phyloP scores from a whole-genome alignment of 495 filamentous ascomycete species.

The Aspergillus avenaceus region DNA sequence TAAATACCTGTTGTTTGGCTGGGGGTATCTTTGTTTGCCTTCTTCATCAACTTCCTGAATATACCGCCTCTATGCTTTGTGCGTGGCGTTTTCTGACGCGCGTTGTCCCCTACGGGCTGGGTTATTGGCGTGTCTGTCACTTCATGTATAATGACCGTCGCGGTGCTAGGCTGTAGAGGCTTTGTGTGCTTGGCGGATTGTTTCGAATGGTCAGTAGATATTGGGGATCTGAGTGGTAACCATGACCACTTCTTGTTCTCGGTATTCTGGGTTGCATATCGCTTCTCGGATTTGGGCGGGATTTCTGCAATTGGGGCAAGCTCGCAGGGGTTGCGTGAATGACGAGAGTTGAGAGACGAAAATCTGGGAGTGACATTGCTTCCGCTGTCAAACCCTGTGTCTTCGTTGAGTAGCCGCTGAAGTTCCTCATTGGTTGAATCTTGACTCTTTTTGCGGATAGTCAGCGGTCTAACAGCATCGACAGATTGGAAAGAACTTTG shows the following conservation, averaged over 20 bases:
- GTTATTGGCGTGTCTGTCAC: background rate
- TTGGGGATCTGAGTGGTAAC: conserved; percentile 58
- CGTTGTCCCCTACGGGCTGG: conserved; percentile 2
- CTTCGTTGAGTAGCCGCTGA: conserved; percentile 1
- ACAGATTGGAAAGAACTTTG: conserved; percentile 36
- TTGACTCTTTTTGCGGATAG: conserved; percentile 49
- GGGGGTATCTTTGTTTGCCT: conserved; percentile 18
- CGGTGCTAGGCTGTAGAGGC: conserved; percentile 22
- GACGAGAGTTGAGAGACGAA: conserved; percentile 16
- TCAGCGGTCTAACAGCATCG: conserved; percentile 45
- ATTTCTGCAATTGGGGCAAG: conserved; percentile 31
- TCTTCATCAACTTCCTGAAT: conserved; percentile 32
- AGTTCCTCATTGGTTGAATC: background rate
- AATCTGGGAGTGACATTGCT: background rate
- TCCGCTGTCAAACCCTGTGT: background rate
- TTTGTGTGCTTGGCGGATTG: conserved; percentile 14
- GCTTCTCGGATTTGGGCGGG: conserved; percentile 22
- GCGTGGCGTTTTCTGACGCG: conserved; percentile 3
- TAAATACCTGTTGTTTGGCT: conserved; percentile 20
- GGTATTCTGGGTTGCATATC: conserved; percentile 16
- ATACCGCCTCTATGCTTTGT: conserved; percentile 10
- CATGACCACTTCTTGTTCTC: conserved; percentile 58
- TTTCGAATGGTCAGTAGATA: conserved; percentile 21
- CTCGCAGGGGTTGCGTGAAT: conserved; percentile 14
- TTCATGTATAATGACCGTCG: conserved; percentile 25